A percentile compares a stretch with the other conserved stretches of the same genome.
These are phyloP conservation scores for Coriaria nepalensis DNA, from an alignment of 306 rosid species.

Conservation along the genomic window DNA sequence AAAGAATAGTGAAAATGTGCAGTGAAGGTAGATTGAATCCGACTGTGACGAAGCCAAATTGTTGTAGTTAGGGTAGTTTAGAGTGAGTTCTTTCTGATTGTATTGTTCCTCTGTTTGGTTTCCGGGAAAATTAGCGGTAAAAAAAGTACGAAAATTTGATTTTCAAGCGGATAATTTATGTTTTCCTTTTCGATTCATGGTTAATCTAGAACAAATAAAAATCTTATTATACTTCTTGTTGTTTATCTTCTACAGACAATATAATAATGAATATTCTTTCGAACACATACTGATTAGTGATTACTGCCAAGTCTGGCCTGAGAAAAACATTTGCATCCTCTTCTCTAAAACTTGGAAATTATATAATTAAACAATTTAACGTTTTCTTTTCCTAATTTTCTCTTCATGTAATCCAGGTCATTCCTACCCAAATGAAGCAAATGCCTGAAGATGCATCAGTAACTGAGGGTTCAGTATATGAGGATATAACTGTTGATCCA, in stretches of 20 bases:
- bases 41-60: background rate
- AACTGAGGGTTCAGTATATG: constrained; percentile 30
- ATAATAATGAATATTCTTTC: too few species aligned
- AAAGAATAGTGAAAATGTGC: too few species aligned
- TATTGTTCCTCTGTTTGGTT: background rate
- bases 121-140: background rate
- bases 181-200: background rate
- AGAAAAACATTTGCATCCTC: too few species aligned
- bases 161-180: too few species aligned
- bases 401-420: constrained; percentile 33
- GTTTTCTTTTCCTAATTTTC: background rate
- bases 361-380: too few species aligned
- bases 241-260: too few species aligned
- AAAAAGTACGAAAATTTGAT: background rate
- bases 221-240: too few species aligned
- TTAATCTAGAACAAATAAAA: too few species aligned
- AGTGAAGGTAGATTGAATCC: background rate
- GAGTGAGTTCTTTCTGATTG: background rate
- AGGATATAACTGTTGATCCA: constrained; percentile 51
- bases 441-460: constrained; percentile 48
- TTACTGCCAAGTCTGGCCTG: too few species aligned
- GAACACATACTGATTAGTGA: too few species aligned
- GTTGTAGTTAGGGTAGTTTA: background rate
- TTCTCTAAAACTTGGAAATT: too few species aligned
- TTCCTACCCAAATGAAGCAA: constrained; percentile 81